Percentiles rank a stretch among this genome's conserved stretches.
These are phyloP conservation scores for Erodium maritimum DNA, from an alignment of 345 rosid species.

Conservation along the genomic window DNA sequence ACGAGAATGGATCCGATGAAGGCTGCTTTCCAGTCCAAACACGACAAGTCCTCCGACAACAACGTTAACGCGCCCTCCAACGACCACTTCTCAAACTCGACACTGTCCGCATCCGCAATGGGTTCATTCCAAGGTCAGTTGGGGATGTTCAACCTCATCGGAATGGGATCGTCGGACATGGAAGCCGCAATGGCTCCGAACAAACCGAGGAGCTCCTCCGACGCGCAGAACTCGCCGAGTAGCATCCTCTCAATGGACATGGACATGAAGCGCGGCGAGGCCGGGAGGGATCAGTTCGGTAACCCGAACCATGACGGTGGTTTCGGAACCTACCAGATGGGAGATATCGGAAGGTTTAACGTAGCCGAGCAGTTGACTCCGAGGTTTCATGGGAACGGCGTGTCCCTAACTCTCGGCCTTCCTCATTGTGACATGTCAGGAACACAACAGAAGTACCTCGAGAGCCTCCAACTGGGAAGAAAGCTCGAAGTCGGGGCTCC, in stretches of 20 bases:
- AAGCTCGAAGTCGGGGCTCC: constrained; percentile 26
- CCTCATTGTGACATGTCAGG: constrained; percentile 40
- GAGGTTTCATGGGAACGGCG: constrained; percentile 31
- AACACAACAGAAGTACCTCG: constrained; percentile 27
- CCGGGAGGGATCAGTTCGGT: constrained; percentile 8
- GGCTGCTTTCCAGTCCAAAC: neutral
- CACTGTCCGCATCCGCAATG: constrained; percentile 24
- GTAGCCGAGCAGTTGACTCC: constrained; percentile 28
- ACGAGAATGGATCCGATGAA: neutral
- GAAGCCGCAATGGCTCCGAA: constrained; percentile 24
- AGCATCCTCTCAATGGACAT: constrained; percentile 25
- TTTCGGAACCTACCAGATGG: constrained; percentile 26
- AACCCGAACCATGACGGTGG: constrained; percentile 12
- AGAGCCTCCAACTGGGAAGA: constrained; percentile 32
- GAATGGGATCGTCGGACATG: constrained; percentile 25
- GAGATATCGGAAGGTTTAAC: constrained; percentile 30
- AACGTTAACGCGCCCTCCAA: constrained; percentile 11
- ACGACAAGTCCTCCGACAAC: neutral
- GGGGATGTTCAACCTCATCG: constrained; percentile 24
- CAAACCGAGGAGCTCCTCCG: constrained; percentile 21
- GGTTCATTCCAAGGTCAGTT: constrained; percentile 16
- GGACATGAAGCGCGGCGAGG: constrained; percentile 24
- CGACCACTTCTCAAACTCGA: constrained; percentile 19
- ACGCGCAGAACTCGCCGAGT: constrained; percentile 20
- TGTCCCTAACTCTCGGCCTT: constrained; percentile 59